Conservation (phyloP, 1,284 basidiomycete species). For the Meripilus lineatus region DNA sequence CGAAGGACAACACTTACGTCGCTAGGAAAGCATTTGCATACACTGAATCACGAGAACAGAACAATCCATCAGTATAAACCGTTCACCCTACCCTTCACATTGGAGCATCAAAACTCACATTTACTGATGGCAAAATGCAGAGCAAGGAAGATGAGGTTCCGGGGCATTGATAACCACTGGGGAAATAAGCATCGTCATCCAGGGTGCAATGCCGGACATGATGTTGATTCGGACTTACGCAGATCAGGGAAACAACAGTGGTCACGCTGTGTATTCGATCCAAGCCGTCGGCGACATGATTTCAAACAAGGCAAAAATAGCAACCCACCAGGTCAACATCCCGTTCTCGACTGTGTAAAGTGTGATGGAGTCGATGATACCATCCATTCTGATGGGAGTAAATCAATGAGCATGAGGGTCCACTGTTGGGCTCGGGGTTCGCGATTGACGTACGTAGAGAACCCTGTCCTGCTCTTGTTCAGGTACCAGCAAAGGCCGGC, state of each 20-base stretch:
- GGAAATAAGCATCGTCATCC: not conserved
- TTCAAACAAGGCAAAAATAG: slow-evolving; percentile 5
- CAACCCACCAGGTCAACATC: slow-evolving; percentile 41
- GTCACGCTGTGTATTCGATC: slow-evolving; percentile 30
- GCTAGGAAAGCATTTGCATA: slow-evolving; percentile 36
- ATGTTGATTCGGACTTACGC: slow-evolving; percentile 35
- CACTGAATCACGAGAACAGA: slow-evolving; percentile 19
- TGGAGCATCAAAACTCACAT: slow-evolving; percentile 23
- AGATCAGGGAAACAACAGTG: slow-evolving; percentile 40
- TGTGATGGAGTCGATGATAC: slow-evolving; percentile 43
- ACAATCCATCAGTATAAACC: not conserved
- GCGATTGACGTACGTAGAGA: slow-evolving; percentile 30
- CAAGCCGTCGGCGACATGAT: slow-evolving; percentile 6
- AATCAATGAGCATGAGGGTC: not conserved
- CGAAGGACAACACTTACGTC: slow-evolving; percentile 26
- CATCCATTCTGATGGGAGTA: slow-evolving; percentile 33
- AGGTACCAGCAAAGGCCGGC: slow-evolving; percentile 42
- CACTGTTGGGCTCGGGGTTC: not conserved
- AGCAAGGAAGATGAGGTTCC: slow-evolving; percentile 42
- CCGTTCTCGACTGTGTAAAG: slow-evolving; percentile 52
- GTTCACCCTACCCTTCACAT: too few species aligned
- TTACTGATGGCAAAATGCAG: slow-evolving; percentile 46
- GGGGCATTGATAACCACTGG: slow-evolving; percentile 43
- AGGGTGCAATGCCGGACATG: slow-evolving; percentile 12
- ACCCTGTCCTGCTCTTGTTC: slow-evolving; percentile 35